Base-by-base conservation (phyloP, 2,329 filamentous ascomycete species). In the Setomelanomma holmii region DNA sequence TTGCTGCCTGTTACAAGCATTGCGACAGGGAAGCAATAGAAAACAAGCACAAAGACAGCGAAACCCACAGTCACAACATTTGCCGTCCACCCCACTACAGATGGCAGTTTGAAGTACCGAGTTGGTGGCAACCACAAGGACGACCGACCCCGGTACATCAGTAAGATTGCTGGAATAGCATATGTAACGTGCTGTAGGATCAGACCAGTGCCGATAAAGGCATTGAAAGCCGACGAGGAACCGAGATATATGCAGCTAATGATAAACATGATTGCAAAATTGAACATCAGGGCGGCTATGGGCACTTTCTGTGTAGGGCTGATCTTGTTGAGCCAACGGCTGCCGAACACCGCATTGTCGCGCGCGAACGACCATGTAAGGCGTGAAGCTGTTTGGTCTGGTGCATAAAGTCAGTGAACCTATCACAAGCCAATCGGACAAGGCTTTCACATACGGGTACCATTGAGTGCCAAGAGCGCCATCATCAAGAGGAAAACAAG, bases 1-100 rank as follows among this genome's bases (percentile, higher is more conserved):
- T 61, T 67, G 2, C 49, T 60, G 5, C 60, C 66, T 10, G 55
- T 64, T 2, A 67, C 64, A 1, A 68, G 68, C 27, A 63, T 47
- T n/a, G 43, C 45, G 6, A 64, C 54, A 3, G 71, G 71, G 23
- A 75, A 71, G 43, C 59, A 46, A 50, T 69, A 75, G 46, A 72
- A 73, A 5, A 73, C 30, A 5, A 71, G 49, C 12, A 58, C 59
- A 16, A 72, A 30, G 4, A 67, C 21, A 1, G 60, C 57, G 12
- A 67, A 68, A 1, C 41, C 40, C 1, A 74, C 56, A 2, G 66
- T 71, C 0, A 56, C 49, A 2, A 65, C 7, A 46, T 73, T 74
- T 3, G 54, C 58, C 0, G 56, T 40, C 64, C 64, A 72, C 1
- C 69, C 71, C n/a, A 72, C 3, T 1, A 39, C 24, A 3, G 58